Percentiles rank a stretch among this genome's conserved stretches.
Evolutionary conservation across 2,329 filamentous ascomycete species (phyloP).

Genomic region (Ophiostoma tasmaniense): DNA sequence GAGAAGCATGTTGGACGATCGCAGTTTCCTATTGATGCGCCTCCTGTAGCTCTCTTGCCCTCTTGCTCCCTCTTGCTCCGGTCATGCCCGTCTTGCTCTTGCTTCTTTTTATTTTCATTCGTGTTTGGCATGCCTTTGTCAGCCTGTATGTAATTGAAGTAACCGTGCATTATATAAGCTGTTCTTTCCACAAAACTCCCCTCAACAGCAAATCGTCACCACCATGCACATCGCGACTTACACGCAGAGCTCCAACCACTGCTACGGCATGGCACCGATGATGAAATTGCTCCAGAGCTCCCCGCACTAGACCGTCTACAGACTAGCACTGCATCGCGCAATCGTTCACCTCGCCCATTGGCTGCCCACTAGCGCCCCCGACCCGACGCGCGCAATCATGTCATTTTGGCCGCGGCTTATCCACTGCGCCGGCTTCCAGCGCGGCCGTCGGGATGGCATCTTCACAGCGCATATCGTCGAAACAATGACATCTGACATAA

Average conservation of each 20-base stretch:
- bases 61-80: background rate
- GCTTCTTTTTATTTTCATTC: too few relatives aligned
- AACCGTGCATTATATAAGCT: background rate
- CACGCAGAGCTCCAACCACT: background rate
- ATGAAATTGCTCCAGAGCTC: constrained; percentile 11
- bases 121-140: too few relatives aligned
- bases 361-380: background rate
- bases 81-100: background rate
- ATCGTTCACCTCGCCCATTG: constrained; percentile 18
- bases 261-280: background rate
- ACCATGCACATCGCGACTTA: background rate
- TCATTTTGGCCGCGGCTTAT: constrained; percentile 18
- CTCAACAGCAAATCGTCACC: background rate
- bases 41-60: background rate
- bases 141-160: too few relatives aligned
- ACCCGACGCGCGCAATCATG: constrained; percentile 17
- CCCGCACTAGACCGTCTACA: constrained; percentile 18
- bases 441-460: constrained; percentile 15
- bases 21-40: background rate
- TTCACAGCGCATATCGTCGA: background rate
- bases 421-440: background rate
- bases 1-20: background rate
- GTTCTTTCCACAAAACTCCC: background rate
- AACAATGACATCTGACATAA: background rate
- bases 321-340: constrained; percentile 21